phyloP scores from a whole-genome alignment of 768 basidiomycete genomes.

The Mrakia gelida region DNA sequence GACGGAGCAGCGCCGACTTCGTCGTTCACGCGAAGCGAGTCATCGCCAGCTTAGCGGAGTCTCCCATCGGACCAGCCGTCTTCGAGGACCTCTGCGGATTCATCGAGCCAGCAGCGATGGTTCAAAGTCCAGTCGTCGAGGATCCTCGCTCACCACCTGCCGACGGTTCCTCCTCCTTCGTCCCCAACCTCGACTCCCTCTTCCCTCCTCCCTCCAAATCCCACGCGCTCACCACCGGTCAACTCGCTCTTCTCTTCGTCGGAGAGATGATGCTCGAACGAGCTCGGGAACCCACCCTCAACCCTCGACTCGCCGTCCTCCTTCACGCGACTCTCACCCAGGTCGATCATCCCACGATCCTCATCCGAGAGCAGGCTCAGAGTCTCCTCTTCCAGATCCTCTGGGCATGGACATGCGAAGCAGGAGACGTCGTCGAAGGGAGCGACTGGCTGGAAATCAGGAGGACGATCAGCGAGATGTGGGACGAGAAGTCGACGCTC shows the following conservation, averaged over 20 bases:
- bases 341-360: slow-evolving; percentile 67
- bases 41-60: slow-evolving; percentile 77
- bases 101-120: slow-evolving; percentile 78
- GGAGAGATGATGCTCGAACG: slow-evolving; percentile 41
- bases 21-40: slow-evolving; percentile 74
- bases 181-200: slow-evolving; percentile 65
- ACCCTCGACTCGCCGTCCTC: slow-evolving; percentile 61
- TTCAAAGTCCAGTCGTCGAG: slow-evolving; percentile 57
- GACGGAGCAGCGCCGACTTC: slow-evolving; percentile 72
- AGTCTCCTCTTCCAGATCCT: slow-evolving; percentile 79
- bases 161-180: slow-evolving; percentile 43
- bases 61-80: slow-evolving; percentile 63
- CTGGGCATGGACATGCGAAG: slow-evolving; percentile 59
- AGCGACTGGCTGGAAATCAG: slow-evolving; percentile 39
- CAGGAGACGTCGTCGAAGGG: slow-evolving; percentile 33
- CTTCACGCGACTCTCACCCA: slow-evolving; percentile 78
- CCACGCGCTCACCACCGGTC: slow-evolving; percentile 63
- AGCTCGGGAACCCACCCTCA: slow-evolving; percentile 56
- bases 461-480: slow-evolving; percentile 35
- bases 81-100: slow-evolving; percentile 80
- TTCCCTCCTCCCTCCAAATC: slow-evolving; percentile 55
- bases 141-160: slow-evolving; percentile 51
- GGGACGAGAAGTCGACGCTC: slow-evolving; percentile 32
- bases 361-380: slow-evolving; percentile 66
- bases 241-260: slow-evolving; percentile 77